Percentiles rank a stretch among this genome's conserved stretches.
These are phyloP conservation scores for Hypholoma fasciculare DNA, from an alignment of 768 basidiomycete species.

Conservation along the genomic window DNA sequence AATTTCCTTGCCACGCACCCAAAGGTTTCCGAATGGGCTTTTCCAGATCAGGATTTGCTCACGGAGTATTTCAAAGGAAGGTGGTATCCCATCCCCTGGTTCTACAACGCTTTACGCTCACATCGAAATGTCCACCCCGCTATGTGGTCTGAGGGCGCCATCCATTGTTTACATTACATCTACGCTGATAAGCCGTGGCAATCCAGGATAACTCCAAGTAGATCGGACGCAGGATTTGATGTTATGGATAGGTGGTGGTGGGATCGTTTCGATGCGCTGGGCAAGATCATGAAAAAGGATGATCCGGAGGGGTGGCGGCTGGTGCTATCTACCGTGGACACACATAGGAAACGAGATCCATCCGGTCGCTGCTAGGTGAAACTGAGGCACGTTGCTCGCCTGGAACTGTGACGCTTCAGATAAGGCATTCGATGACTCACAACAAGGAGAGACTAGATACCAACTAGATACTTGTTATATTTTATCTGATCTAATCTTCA, in stretches of 20 bases:
- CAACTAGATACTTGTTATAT: background rate
- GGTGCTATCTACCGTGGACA: constrained; percentile 50
- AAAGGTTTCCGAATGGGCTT: constrained; percentile 46
- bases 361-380: background rate
- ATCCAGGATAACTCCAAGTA: constrained; percentile 40
- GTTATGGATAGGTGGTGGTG: constrained; percentile 79
- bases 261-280: constrained; percentile 56
- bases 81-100: constrained; percentile 82
- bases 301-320: constrained; percentile 53
- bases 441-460: background rate
- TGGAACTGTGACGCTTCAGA: background rate
- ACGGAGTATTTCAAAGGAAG: constrained; percentile 74
- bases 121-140: constrained; percentile 67
- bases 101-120: constrained; percentile 92
- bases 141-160: constrained; percentile 85
- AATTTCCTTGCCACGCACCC: constrained; percentile 51
- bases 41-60: constrained; percentile 94
- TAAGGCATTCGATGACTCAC: background rate
- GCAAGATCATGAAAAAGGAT: constrained; percentile 39
- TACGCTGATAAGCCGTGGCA: constrained; percentile 87
- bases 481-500: background rate
- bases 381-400: background rate
- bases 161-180: constrained; percentile 88
- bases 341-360: background rate
- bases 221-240: constrained; percentile 41